Base-by-base conservation (phyloP, 805 yeast species). In the Metschnikowia matae region DNA sequence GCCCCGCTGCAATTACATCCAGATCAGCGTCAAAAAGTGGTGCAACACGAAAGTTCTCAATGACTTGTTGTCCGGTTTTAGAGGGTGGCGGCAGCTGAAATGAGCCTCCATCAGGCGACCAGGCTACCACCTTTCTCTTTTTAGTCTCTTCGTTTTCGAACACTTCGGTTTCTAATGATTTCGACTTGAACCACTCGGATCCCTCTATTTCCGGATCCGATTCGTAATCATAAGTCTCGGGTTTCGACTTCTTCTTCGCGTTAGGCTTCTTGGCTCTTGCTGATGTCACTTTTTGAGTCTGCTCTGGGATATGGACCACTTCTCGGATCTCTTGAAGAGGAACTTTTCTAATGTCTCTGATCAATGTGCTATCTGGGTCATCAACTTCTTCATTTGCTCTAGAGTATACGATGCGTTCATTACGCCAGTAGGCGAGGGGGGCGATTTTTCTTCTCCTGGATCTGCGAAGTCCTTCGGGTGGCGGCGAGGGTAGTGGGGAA, bases 401-500 rank as follows among this genome's bases (percentile, higher is more conserved):
- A 1, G 69, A 58, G 60, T 86, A 89, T 3, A 87, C 79, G 31
- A 86, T 79, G 52, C 82, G 73, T 66, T 89, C 96, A 60, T 87
- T 87, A 63, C 87, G 80, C 96, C 96, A 89, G 63, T 77, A 87
- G 2, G 89, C 91, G 54, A 89, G 69, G 0, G 96, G 92, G 3
- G 84, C 79, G 6, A 86, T 76, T 54, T 80, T 78, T 0, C 81
- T 78, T 59, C 96, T 74, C 32, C 77, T 73, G 0, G 96, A 86
- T 55, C 87, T 70, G 54, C 96, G 73, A 2, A 80, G 60, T 0
- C 82, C 79, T 49, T 70, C 75, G 6, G 74, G 74, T 6, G 75
- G 76, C 1, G 78, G 77, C 3, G 75, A 70, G 1, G 77, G 78
- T 31, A 71, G 63, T 6, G 74, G 74, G 0, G 70, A 62, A 2